Evolutionary conservation across 305 asterid species (phyloP), one percentile per base, ranked within the genome.

Genomic region (Fraxinus angustifolia): DNA sequence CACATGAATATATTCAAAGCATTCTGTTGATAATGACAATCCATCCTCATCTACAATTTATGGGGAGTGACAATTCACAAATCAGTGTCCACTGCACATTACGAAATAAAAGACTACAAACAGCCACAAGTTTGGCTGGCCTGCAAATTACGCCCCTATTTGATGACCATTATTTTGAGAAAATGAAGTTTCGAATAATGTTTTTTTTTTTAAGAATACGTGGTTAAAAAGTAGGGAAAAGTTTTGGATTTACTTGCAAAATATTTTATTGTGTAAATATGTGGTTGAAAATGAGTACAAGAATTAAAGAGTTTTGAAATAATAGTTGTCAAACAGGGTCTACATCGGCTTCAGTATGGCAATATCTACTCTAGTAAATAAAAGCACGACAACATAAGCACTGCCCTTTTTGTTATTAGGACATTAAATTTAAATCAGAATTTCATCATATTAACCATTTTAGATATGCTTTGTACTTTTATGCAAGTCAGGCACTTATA

Each of bases 1-100:
- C 77, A 50, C 79, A 10, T 17, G 78, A 40, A 79, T 40, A 76
- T 33, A 75, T 75, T 35, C 75, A 74, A 72, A 77, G 60, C 75
- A 68, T 73, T 75, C 28, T 1, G 2, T 40, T 73, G 34, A 73
- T 80, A 80, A 62, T 76, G 62, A 82, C 36, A 38, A 35, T 70
- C 33, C 26, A 48, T 78, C 78, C 79, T 34, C 68, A 34, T 73
- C 21, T 73, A 62, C 42, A 75, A 42, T 36, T 56, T 28, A 72
- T 23, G n/a, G 68, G 36, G 28, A 56, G 35, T 30, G 36, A 68
- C 19, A 72, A 30, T 78, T 71, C 79, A 58, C 73, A 83, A 78
- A 35, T 48, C 73, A 67, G 10, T 60, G 60, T 45, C 48, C 72
- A 77, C 77, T 26, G 33, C 23, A 82, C 73, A 88, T 4, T 56